These are phyloP conservation scores for Fusarium oxysporum DNA, from an alignment of 2,329 filamentous ascomycete genomes.

Conservation along the genomic window DNA sequence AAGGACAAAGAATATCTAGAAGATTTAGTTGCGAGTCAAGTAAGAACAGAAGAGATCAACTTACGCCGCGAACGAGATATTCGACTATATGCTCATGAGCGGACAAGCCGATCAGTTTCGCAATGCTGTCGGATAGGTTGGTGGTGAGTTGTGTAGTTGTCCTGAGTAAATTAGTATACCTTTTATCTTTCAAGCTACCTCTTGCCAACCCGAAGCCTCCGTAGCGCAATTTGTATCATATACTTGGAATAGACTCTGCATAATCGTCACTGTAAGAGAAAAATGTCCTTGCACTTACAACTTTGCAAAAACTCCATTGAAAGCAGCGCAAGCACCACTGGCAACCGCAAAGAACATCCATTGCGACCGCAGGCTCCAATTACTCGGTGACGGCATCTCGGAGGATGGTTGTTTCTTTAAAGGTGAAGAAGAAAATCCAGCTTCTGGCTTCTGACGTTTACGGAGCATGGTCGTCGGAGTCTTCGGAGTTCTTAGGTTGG, in stretches of 20 bases:
- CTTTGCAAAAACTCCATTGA: conserved; percentile 87
- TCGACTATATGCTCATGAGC: conserved; percentile 59
- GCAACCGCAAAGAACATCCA: conserved; percentile 78
- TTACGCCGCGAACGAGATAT: conserved; percentile 61
- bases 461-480: conserved; percentile 45
- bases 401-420: conserved; percentile 3
- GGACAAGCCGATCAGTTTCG: conserved; percentile 57
- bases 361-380: conserved; percentile 54
- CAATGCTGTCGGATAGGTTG: conserved; percentile 59
- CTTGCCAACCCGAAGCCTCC: no score
- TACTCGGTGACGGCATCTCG: conserved; percentile 17
- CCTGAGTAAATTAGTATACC: conserved; percentile 47
- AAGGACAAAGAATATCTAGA: conserved; percentile 77
- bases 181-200: background rate
- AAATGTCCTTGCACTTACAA: conserved; percentile 64
- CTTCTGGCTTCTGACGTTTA: conserved; percentile 39
- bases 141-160: conserved; percentile 68
- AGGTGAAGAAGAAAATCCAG: background rate
- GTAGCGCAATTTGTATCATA: background rate
- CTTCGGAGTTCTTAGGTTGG: conserved; percentile 21
- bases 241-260: background rate
- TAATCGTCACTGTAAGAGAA: background rate
- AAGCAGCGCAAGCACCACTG: conserved; percentile 81
- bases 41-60: conserved; percentile 35
- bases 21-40: conserved; percentile 9